phyloP scores from a whole-genome alignment of 75 land plant genomes.

The Pinus tabuliformis region DNA sequence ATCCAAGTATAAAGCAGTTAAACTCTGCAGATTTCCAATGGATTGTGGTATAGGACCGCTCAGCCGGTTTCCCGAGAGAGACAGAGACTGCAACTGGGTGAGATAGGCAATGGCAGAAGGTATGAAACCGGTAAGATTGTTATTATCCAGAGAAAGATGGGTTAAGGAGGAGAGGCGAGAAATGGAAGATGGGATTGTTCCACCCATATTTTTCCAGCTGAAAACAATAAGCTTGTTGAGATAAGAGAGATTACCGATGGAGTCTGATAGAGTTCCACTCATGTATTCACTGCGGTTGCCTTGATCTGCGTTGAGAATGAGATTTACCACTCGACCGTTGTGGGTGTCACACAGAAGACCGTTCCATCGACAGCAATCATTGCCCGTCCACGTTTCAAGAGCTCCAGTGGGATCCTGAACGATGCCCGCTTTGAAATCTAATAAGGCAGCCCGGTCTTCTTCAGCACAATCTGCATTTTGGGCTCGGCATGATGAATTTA shows the following conservation, averaged over 20 bases:
- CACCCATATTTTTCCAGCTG: neutral
- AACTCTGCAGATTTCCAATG: neutral
- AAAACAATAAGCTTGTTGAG: conserved; percentile 5
- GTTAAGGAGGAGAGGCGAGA: conserved; percentile 6
- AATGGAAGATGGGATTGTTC: conserved; percentile 6
- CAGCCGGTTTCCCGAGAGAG: neutral
- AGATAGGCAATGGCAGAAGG: neutral
- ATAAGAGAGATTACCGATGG: conserved; percentile 14
- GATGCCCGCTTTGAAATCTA: conserved; percentile 10
- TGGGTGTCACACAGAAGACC: neutral
- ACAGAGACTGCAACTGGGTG: neutral
- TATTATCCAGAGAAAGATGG: neutral
- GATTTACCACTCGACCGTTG: conserved; percentile 5
- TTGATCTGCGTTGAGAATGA: conserved; percentile 9
- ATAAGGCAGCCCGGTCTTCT: conserved; percentile 8
- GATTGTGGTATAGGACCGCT: neutral
- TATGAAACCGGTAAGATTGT: conserved; percentile 6
- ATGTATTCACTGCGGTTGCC: neutral
- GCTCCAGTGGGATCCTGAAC: neutral
- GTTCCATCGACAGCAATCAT: conserved; percentile 9
- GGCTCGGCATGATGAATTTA: too few relatives aligned
- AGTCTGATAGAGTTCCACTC: conserved; percentile 7
- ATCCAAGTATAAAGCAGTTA: neutral
- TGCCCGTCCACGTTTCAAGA: conserved; percentile 4
- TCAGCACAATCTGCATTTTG: neutral